Evolutionary conservation across 768 basidiomycete species (phyloP), one percentile per base, ranked within the genome.

Genomic region (Trichaptum fuscoviolaceum): DNA sequence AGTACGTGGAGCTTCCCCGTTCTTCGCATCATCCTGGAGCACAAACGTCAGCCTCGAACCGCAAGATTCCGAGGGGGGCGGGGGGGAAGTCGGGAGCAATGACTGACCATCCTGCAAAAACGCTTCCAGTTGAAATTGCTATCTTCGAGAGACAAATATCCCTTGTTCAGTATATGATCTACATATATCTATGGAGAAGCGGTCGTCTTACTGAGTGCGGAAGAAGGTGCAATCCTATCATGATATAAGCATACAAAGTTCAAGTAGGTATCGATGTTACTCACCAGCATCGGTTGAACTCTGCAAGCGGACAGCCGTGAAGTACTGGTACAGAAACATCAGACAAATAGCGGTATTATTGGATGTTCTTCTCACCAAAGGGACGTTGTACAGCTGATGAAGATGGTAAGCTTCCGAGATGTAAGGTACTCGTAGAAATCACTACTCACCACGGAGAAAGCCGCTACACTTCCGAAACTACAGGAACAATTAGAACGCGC

Each of bases 1-100:
- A 96, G 81, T 62, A 75, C 81, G 77, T 92, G 96, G 64, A 96
- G 85, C 77, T 90, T 92, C 34, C 95, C 96, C 1, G 95, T 96
- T 70, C 80, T 83, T 64, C 89, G 86, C 92, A 93, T 94, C 73
- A 90, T 76, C 93, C 91, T 93, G 72, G 63, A 69, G 24, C 70
- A 57, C 36, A 75, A 73, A 18, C 42, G 8, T 26, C 24, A 59
- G 17, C 42, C 24, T 23, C 23, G 15, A 36, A 24, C 57, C 17
- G 35, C 6, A 18, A 66, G 42, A 24, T 18, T 52, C 57, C 23
- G 35, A 62, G 66, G 66, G 67, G 63, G 34, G 36, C 66, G 66
- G 67, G 63, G 34, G 36, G 72, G 52, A 69, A 63, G 23, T 52
- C 35, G 69, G 58, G 67, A 67, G 57, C 69, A 35, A 65, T 71